Evolutionary conservation across 768 basidiomycete genomes (phyloP).

Genomic region (Fibroporia radiculosa): DNA sequence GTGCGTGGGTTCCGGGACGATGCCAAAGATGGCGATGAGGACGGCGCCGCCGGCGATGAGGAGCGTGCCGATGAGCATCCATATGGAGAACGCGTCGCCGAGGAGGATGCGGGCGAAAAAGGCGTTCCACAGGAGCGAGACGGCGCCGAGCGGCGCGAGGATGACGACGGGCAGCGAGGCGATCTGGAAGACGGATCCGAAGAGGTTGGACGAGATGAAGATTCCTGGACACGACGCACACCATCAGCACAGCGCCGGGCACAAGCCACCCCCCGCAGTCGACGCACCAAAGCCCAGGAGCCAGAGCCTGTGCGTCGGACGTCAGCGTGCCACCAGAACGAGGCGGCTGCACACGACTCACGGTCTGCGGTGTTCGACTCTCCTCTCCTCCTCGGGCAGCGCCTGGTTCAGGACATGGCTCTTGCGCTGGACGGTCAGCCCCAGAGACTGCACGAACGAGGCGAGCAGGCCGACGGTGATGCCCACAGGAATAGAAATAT

Average conservation of each 20-base stretch:
- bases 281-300: conserved; percentile 65
- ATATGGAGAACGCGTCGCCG: conserved; percentile 78
- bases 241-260: not conserved
- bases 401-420: conserved; percentile 81
- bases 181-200: conserved; percentile 87
- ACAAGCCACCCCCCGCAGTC: conserved; percentile 1
- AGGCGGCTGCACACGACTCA: conserved; percentile 31
- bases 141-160: conserved; percentile 87
- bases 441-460: conserved; percentile 83
- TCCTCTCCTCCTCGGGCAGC: conserved; percentile 54
- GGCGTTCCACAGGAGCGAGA: conserved; percentile 91
- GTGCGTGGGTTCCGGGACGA: conserved; percentile 82
- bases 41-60: conserved; percentile 86
- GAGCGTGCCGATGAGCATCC: conserved; percentile 80
- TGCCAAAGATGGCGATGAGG: conserved; percentile 86
- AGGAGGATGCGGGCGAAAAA: conserved; percentile 81
- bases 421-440: conserved; percentile 89
- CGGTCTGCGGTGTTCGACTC: conserved; percentile 74
- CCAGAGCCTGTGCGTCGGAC: conserved; percentile 56
- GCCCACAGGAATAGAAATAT: conserved; percentile 34
- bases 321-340: conserved; percentile 4
- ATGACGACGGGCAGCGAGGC: conserved; percentile 92
- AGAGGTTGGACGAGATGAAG: conserved; percentile 82
- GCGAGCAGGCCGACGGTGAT: conserved; percentile 65
- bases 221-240: conserved; percentile 32